Percentiles rank a stretch among this genome's conserved stretches.
phyloP scores from a whole-genome alignment of 208 protist genomes.

The Leishmania tropica region DNA sequence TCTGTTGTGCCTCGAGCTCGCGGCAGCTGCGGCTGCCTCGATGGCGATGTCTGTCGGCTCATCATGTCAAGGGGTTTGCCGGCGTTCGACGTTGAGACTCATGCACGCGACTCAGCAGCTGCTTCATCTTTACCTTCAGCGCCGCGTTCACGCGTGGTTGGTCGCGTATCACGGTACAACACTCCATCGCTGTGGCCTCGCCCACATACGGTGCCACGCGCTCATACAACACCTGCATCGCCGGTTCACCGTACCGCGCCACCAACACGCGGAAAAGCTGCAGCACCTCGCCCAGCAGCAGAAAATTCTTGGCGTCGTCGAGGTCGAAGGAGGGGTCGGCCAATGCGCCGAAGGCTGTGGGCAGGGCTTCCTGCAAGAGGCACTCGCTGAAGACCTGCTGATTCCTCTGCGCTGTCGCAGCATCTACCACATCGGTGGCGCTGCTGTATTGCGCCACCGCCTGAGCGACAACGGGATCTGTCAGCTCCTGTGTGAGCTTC shows the following conservation, averaged over 20 bases:
- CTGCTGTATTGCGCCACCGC: not conserved
- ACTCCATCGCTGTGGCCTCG: conserved; percentile 42
- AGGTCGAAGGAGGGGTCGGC: conserved; percentile 51
- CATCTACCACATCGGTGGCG: conserved; percentile 10
- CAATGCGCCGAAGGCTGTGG: conserved; percentile 21
- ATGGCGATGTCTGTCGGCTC: too few species aligned
- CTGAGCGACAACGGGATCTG: conserved; percentile 8
- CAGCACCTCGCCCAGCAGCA: conserved; percentile 61
- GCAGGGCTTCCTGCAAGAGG: conserved; percentile 30
- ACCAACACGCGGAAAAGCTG: conserved; percentile 37
- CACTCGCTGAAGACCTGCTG: conserved; percentile 14
- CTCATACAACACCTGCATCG: conserved; percentile 59
- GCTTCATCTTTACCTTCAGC: conserved; percentile 58
- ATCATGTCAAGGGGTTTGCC: not conserved
- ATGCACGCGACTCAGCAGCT: conserved; percentile 46
- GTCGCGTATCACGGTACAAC: conserved; percentile 56
- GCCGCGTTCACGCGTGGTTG: conserved; percentile 48
- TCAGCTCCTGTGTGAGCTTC: conserved; percentile 48
- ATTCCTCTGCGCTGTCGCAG: conserved; percentile 7
- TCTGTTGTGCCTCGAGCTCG: not conserved
- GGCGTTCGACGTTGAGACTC: conserved; percentile 1
- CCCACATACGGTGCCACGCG: conserved; percentile 38
- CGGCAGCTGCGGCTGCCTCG: not conserved
- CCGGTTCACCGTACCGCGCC: conserved; percentile 38
- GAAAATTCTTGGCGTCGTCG: conserved; percentile 69